These are phyloP conservation scores for Pyrus pyrifolia DNA, from an alignment of 306 rosid species.

Conservation along the genomic window DNA sequence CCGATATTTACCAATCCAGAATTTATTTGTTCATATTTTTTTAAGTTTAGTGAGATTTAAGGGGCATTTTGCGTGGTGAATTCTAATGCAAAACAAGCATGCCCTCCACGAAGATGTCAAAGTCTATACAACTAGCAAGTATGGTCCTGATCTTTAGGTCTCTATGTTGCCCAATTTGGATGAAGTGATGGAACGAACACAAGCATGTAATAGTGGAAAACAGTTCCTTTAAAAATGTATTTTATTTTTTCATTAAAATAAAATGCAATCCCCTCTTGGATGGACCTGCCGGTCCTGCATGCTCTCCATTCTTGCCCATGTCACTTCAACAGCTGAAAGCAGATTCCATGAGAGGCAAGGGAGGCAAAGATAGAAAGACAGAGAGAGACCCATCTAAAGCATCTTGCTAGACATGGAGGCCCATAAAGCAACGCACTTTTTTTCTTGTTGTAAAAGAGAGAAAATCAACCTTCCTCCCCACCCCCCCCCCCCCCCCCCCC, in stretches of 20 bases:
- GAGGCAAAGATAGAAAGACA: background rate
- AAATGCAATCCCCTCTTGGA: slow-evolving; percentile 16
- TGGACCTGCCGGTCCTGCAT: slow-evolving; percentile 34
- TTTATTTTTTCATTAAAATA: slow-evolving; percentile 4
- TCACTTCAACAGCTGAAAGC: slow-evolving; percentile 48
- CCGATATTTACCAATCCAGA: background rate
- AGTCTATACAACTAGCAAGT: background rate
- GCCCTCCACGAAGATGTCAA: background rate
- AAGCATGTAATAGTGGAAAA: slow-evolving; percentile 28
- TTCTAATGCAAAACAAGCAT: background rate
- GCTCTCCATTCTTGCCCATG: slow-evolving; percentile 23
- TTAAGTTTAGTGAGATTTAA: background rate
- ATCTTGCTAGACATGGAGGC: slow-evolving; percentile 49
- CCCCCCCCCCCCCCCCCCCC: background rate
- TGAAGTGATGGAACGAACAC: slow-evolving; percentile 30
- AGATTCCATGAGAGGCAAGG: slow-evolving; percentile 41
- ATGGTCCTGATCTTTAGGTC: slow-evolving; percentile 14
- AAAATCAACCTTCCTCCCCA: slow-evolving; percentile 20
- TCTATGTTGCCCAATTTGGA: slow-evolving; percentile 25
- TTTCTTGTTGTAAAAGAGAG: slow-evolving; percentile 7
- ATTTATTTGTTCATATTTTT: slow-evolving; percentile 2
- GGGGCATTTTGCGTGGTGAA: background rate
- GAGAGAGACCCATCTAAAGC: slow-evolving; percentile 19
- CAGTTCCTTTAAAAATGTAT: slow-evolving; percentile 18
- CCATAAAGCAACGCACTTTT: slow-evolving; percentile 31